Base-by-base conservation (phyloP, 140 eudicot genomes). In the Anethum foeniculum region DNA sequence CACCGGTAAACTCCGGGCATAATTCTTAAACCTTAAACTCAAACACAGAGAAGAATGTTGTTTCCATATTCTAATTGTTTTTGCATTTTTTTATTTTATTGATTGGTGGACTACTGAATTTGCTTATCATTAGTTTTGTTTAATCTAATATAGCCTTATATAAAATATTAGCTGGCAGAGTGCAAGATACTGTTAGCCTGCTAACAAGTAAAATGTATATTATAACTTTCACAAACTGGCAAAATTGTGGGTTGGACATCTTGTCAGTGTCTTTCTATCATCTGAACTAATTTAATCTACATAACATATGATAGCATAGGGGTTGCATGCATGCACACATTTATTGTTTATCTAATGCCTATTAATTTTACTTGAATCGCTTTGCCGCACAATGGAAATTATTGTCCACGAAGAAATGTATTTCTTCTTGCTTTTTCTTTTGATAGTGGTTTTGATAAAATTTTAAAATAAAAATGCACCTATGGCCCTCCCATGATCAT, bases 1-100 rank as follows among this genome's bases (percentile, higher is more conserved):
- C 74, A 88, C 82, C 48, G 71, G 87, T 79, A 88, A 91, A 69
- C 85, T 95, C 56, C 89, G 90, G 92, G 99, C 92, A 92, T 65
- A 60, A 6, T 76, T 51, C 27, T 68, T 12, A 47, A 54, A 54
- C 62, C 25, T n/a, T 54, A 19, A 19, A 54, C 1, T n/a, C 25
- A 54, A 54, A 54, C 25, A 54, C 23, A 54, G 62, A 18, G 7
- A n/a, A 0, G 23, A 54, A 19, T 54, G 27, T 54, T 54, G n/a
- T 54, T 54, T 52, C 60, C 60, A 18, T 52, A 25, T 54, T 19
- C 19, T 18, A 19, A 54, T 18, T 2, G 19, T 2, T 47, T 44
- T 47, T 47, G 7, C n/a, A n/a, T n/a, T n/a, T n/a, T 54, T 18
- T 18, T 54, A 16, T 1, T 5, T 19, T 21, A 18, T 18, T 18